Percentiles rank a stretch among this genome's conserved stretches.
These are phyloP conservation scores for Taiozyma sp. DNA, from an alignment of 1,139 yeast genomes.

Conservation along the genomic window DNA sequence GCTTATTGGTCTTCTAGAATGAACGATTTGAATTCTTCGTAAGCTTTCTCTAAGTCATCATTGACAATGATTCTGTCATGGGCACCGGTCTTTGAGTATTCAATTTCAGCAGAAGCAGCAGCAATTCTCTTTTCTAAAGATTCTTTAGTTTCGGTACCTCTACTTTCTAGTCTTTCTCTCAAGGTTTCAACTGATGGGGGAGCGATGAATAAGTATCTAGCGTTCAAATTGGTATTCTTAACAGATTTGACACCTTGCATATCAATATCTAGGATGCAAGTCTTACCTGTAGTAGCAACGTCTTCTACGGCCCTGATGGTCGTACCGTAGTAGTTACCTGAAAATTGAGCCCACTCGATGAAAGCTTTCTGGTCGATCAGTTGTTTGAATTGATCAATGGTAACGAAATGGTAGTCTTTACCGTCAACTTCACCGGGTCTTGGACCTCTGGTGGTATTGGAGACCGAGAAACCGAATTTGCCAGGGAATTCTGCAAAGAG, in stretches of 20 bases:
- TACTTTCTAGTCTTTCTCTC: slow-evolving; percentile 65
- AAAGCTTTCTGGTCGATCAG: slow-evolving; percentile 71
- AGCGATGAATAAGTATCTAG: slow-evolving; percentile 79
- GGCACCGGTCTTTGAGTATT: slow-evolving; percentile 83
- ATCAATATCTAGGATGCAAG: slow-evolving; percentile 92
- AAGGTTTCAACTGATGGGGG: slow-evolving; percentile 88
- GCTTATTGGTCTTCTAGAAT: slow-evolving; percentile 37
- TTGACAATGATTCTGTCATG: slow-evolving; percentile 87
- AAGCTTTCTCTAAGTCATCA: slow-evolving; percentile 88
- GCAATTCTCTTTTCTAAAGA: slow-evolving; percentile 74
- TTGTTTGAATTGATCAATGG: slow-evolving; percentile 71
- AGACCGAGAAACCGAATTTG: slow-evolving; percentile 87
- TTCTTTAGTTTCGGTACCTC: slow-evolving; percentile 94
- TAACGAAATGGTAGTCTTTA: slow-evolving; percentile 79
- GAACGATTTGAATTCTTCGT: slow-evolving; percentile 70
- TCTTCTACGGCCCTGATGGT: slow-evolving; percentile 73
- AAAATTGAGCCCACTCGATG: slow-evolving; percentile 97
- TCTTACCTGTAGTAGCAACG: slow-evolving; percentile 48
- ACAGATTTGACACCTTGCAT: slow-evolving; percentile 98
- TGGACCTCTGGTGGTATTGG: slow-evolving; percentile 88
- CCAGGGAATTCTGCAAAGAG: slow-evolving; percentile 87
- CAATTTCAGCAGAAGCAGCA: slow-evolving; percentile 87
- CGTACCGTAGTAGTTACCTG: slow-evolving; percentile 97
- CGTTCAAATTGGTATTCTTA: slow-evolving; percentile 74
- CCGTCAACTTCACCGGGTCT: slow-evolving; percentile 90